These are phyloP conservation scores for Rubroshorea leprosula DNA, from an alignment of 345 rosid genomes.

Conservation along the genomic window DNA sequence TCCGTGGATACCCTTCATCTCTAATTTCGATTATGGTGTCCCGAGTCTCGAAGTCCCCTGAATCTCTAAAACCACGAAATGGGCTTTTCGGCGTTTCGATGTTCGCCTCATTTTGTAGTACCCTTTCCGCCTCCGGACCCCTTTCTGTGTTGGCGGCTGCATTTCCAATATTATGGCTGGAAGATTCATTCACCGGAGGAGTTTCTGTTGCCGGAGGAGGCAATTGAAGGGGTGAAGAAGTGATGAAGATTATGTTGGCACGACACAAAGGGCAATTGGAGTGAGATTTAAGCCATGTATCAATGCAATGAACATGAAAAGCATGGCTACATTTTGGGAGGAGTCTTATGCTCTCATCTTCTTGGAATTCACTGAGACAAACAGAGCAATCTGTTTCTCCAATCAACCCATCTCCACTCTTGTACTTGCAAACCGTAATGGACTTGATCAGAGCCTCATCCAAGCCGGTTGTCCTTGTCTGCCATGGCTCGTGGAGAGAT, in stretches of 20 bases:
- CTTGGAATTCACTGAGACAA: constrained; percentile 81
- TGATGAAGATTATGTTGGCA: constrained; percentile 42
- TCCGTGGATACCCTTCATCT: constrained; percentile 21
- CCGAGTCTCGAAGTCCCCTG: constrained; percentile 22
- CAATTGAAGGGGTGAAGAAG: constrained; percentile 24
- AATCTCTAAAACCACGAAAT: constrained; percentile 30
- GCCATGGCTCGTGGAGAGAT: constrained; percentile 55
- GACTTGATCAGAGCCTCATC: constrained; percentile 70
- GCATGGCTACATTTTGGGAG: constrained; percentile 83
- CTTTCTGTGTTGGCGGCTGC: constrained; percentile 2
- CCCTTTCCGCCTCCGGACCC: constrained; percentile 1
- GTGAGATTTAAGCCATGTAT: constrained; percentile 84
- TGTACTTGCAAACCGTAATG: constrained; percentile 64
- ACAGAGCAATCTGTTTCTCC: constrained; percentile 78
- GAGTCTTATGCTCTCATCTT: constrained; percentile 67
- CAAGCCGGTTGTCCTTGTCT: constrained; percentile 38
- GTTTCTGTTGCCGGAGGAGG: constrained; percentile 26
- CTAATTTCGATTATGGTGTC: background rate
- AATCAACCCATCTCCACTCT: constrained; percentile 40
- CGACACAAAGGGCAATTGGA: constrained; percentile 90
- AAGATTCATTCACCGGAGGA: constrained; percentile 18
- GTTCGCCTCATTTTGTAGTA: constrained; percentile 3
- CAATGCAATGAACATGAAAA: constrained; percentile 81
- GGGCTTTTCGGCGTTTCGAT: constrained; percentile 27
- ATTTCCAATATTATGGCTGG: background rate